phyloP scores from a whole-genome alignment of 441 rosid genomes.

The Croton setiger region DNA sequence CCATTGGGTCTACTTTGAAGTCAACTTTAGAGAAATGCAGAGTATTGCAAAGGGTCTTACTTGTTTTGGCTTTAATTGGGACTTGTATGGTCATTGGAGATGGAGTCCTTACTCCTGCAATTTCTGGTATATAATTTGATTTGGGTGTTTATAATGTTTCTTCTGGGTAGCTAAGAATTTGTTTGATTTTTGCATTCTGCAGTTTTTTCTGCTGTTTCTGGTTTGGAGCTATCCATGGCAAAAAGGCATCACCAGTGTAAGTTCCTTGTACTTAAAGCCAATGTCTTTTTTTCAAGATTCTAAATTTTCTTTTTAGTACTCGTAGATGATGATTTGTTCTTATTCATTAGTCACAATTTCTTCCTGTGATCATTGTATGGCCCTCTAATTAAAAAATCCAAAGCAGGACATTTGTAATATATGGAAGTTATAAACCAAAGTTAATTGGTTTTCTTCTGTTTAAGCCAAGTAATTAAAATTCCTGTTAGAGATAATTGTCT shows the following conservation, averaged over 20 bases:
- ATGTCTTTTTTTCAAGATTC: background rate
- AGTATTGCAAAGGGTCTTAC: conserved; percentile 37
- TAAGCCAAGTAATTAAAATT: background rate
- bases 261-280: conserved; percentile 15
- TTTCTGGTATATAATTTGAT: conserved; percentile 41
- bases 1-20: conserved; percentile 39
- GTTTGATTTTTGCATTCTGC: too few relatives aligned
- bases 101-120: conserved; percentile 52
- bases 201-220: conserved; percentile 97
- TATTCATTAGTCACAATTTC: conserved; percentile 2
- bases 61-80: conserved; percentile 48
- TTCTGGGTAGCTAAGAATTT: too few relatives aligned
- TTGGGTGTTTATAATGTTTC: too few relatives aligned
- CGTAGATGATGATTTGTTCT: background rate
- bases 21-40: conserved; percentile 42
- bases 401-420: background rate
- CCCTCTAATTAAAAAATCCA: conserved; percentile 6
- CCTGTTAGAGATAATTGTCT: background rate
- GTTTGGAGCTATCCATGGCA: conserved; percentile 81
- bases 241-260: conserved; percentile 88
- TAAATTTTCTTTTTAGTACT: background rate
- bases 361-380: conserved; percentile 3
- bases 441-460: conserved; percentile 6
- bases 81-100: conserved; percentile 61
- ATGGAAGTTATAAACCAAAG: background rate